Evolutionary conservation across 139 green algal genomes (phyloP), one percentile per base, ranked within the genome.

Genomic region (Chlamydomonas asymmetrica): DNA sequence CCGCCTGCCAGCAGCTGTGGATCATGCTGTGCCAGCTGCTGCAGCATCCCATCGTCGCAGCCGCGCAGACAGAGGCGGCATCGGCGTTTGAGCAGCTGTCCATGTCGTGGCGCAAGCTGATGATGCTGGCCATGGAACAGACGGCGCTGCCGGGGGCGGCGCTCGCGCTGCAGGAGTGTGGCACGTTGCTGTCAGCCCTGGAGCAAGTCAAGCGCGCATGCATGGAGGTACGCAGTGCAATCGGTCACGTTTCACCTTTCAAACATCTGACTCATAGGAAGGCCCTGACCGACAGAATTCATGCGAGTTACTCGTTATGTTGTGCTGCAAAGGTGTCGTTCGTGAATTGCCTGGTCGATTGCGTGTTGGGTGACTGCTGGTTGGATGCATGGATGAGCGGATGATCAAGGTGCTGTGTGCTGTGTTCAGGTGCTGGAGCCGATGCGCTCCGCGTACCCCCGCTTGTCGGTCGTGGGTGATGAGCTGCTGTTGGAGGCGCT

Each of bases 401-500:
- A n/a, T n/a, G n/a, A n/a, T n/a, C n/a, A n/a, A n/a, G n/a, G n/a
- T n/a, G n/a, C n/a, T n/a, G n/a, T n/a, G n/a, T n/a, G n/a, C 27
- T 63, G 56, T 63, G 56, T 5, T 18, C 37, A 52, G 9, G 40
- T 76, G 34, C 64, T 85, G 49, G 57, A 63, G 20, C 20, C 54
- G 18, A 39, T 85, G 59, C 74, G 80, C 2, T 32, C 56, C 7
- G 62, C 48, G 48, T 79, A 72, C 48, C 80, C 80, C 31, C 74
- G 80, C 27, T 31, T 78, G 43, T 69, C 70, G 57, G 77, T 82
- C 41, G 80, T 78, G 31, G 38, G 64, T 3, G 80, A 85, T 49
- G 70, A 71, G 34, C 34, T 82, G 43, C 37, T 85, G 16, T 45
- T 85, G 37, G 74, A 81, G 75, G 75, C 68, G 27, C 59, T 85